Evolutionary conservation across 495 filamentous ascomycete species (phyloP), one percentile per base, ranked within the genome.

Genomic region (Aspergillus funiculosus): DNA sequence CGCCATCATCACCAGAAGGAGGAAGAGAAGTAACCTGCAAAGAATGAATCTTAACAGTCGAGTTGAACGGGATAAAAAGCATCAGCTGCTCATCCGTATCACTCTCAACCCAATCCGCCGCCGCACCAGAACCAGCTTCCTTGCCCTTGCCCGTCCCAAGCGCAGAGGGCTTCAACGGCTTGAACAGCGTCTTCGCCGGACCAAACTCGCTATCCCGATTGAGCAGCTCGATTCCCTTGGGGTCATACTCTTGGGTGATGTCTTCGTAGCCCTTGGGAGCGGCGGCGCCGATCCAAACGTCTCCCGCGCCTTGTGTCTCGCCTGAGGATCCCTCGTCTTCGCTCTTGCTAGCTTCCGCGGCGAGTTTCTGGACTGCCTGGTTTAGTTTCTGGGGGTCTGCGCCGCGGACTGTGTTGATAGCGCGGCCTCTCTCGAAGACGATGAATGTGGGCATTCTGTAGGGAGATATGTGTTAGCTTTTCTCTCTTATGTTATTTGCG

Each of bases 21-120:
- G 85, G 83, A 14, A 89, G 57, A 11, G 89, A 96, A 5, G 94
- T 97, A 48, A 97, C 75, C 60, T 97, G 77, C 32, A 98, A 62
- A 4, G 89, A 88, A 61, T 95, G 90, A 21, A 96, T 76, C 73
- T 97, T 98, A 46, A 95, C 56, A 36, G 83, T 87, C 7, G 84
- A 80, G 63, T 89, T 82, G 65, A 98, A 95, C 6, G 92, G 92
- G 36, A 94, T 71, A 62, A 84, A 96, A 40, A 98, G 77, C 82
- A 98, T 86, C 48, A 98, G 64, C 74, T 98, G 94, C 70, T 96
- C 89, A 61, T 98, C 92, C n/a, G 90, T 95, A 59, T 96, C 94
- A 59, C 87, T 95, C 74, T 97, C 88, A n/a, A 96, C 79, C 87
- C 89, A 97, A 66, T 98, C 92, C 26, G 45, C 37, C 40, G 79